These are phyloP conservation scores for Theobroma cacao DNA, from an alignment of 345 rosid genomes.

Conservation along the genomic window DNA sequence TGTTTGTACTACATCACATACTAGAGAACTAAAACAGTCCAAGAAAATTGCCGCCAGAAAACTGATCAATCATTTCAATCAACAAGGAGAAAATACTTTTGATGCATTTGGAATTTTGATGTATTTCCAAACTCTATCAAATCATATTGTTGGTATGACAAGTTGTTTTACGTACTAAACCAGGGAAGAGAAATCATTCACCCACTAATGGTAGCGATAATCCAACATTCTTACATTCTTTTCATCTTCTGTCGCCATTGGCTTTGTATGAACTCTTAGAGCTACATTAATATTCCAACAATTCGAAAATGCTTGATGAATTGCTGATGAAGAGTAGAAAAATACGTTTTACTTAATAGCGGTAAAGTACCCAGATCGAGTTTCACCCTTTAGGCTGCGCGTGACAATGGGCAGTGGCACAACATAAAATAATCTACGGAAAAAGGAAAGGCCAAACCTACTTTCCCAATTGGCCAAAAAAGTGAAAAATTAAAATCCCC, in stretches of 20 bases:
- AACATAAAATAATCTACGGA: not conserved
- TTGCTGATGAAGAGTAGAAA: too few relatives aligned
- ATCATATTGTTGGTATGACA: too few relatives aligned
- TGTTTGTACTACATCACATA: too few relatives aligned
- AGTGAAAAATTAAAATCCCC: not conserved
- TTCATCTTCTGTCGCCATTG: not conserved
- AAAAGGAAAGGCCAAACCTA: not conserved
- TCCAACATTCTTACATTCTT: not conserved
- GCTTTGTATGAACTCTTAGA: not conserved
- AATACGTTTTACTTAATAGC: too few relatives aligned
- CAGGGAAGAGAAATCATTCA: too few relatives aligned
- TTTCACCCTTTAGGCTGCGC: not conserved
- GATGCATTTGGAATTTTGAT: conserved; percentile 1
- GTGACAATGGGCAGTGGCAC: too few relatives aligned
- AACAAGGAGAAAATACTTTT: not conserved
- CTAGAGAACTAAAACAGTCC: too few relatives aligned
- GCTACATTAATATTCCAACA: not conserved
- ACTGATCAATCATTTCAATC: not conserved
- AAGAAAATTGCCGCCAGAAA: too few relatives aligned
- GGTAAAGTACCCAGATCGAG: not conserved
- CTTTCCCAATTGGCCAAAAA: conserved; percentile 22
- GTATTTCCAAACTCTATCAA: not conserved
- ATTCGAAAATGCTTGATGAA: not conserved
- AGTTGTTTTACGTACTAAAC: too few relatives aligned
- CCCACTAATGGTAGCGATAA: too few relatives aligned